Evolutionary conservation across 2,329 filamentous ascomycete genomes (phyloP).

Genomic region (Eutypella sp.): DNA sequence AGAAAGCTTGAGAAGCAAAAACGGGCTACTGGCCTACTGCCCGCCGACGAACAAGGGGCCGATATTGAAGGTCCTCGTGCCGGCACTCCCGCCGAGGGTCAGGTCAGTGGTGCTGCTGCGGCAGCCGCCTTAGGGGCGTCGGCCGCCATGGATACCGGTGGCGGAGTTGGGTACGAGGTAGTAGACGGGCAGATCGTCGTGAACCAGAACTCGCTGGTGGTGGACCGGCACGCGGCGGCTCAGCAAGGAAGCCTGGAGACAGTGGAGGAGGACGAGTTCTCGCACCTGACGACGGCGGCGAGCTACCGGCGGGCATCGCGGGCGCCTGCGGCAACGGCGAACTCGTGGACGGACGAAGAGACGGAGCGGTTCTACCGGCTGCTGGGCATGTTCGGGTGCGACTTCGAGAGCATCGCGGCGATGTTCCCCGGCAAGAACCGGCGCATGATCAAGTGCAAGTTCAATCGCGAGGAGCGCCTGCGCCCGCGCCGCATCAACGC

Average conservation of each 20-base stretch:
- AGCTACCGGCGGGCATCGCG: constrained; percentile 61
- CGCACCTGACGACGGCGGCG: constrained; percentile 61
- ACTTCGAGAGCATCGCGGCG: constrained; percentile 73
- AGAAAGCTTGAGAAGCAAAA: constrained; percentile 35
- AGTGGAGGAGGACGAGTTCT: constrained; percentile 75
- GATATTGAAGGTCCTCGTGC: constrained; percentile 10
- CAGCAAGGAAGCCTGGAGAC: constrained; percentile 49
- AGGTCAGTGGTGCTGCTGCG: constrained; percentile 12
- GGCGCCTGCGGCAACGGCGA: constrained; percentile 54
- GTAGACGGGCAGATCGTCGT: constrained; percentile 70
- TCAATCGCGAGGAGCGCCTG: constrained; percentile 70
- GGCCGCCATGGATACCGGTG: constrained; percentile 21
- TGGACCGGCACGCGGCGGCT: constrained; percentile 62
- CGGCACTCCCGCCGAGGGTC: constrained; percentile 15
- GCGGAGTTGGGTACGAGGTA: constrained; percentile 41
- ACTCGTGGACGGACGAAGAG: constrained; percentile 65
- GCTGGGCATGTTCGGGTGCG: constrained; percentile 72
- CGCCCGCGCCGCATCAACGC: constrained; percentile 59
- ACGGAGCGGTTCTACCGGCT: constrained; percentile 74
- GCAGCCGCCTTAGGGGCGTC: constrained; percentile 14
- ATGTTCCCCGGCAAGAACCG: constrained; percentile 70
- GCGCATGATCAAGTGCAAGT: constrained; percentile 75
- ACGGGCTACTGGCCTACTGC: constrained; percentile 21
- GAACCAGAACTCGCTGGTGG: constrained; percentile 60
- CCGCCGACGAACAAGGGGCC: constrained; percentile 13